These are phyloP conservation scores for Cynanchum wilfordii DNA, from an alignment of 257 asterid genomes.

Conservation along the genomic window DNA sequence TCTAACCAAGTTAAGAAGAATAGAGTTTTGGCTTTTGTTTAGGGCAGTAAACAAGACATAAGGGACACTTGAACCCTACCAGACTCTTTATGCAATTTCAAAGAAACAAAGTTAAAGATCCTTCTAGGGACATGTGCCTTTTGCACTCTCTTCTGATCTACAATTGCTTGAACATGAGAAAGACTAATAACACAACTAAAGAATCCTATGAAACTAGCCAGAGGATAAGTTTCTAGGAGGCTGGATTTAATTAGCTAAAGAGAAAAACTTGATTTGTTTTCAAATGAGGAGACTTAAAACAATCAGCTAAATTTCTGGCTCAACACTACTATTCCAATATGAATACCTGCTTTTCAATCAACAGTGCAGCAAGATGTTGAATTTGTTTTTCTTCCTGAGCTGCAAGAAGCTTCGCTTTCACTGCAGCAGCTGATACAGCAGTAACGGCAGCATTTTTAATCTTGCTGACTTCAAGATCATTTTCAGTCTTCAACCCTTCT, in stretches of 20 bases:
- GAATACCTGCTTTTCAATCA: conserved; percentile 84
- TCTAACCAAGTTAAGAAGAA: no score
- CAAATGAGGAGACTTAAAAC: background rate
- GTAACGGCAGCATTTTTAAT: conserved; percentile 71
- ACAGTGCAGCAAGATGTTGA: conserved; percentile 62
- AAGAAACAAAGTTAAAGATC: background rate
- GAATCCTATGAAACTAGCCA: background rate
- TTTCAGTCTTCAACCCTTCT: conserved; percentile 28
- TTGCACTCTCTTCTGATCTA: background rate
- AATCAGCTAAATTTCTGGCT: background rate
- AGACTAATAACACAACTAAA: background rate
- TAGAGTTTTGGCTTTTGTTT: no score
- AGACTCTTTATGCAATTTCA: background rate
- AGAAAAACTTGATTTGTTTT: background rate
- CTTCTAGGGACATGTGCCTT: background rate
- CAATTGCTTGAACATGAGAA: background rate
- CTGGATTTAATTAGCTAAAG: background rate
- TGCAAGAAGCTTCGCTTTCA: conserved; percentile 97
- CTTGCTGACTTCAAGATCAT: conserved; percentile 39
- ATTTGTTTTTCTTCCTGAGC: conserved; percentile 86
- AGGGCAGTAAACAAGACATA: no score
- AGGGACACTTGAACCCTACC: no score
- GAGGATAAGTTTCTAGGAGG: background rate
- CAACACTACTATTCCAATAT: background rate
- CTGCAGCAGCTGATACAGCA: conserved; percentile 91